phyloP scores from a whole-genome alignment of 176 grass and related monocot species.

The Bonia amplexicaulis region DNA sequence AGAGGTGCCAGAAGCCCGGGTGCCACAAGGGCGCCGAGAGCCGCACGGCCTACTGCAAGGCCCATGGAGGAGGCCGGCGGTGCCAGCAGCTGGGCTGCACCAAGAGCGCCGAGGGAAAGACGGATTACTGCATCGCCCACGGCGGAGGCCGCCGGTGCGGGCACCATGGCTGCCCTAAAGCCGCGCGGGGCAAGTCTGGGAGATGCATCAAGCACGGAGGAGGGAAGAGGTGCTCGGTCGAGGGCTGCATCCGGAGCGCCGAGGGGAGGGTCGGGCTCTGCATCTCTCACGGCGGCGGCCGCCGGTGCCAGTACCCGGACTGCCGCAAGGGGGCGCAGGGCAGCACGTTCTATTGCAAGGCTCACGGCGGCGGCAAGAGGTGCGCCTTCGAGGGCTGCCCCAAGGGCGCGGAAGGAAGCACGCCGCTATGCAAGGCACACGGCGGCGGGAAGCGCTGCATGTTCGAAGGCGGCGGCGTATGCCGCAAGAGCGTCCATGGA shows the following conservation, averaged over 20 bases:
- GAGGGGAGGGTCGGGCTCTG: slow-evolving; percentile 65
- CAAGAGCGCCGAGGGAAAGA: slow-evolving; percentile 76
- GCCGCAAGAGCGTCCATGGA: slow-evolving; percentile 75
- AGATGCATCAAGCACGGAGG: slow-evolving; percentile 79
- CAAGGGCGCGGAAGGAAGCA: slow-evolving; percentile 71
- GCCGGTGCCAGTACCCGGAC: slow-evolving; percentile 60
- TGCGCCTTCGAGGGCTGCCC: slow-evolving; percentile 68
- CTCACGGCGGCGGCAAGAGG: slow-evolving; percentile 61
- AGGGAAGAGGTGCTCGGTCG: slow-evolving; percentile 58
- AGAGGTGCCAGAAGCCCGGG: slow-evolving; percentile 69
- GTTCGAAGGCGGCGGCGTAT: slow-evolving; percentile 58
- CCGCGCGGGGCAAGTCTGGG: slow-evolving; percentile 67
- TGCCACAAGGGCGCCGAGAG: slow-evolving; percentile 76
- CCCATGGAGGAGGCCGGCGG: slow-evolving; percentile 66
- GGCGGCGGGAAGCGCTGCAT: slow-evolving; percentile 71
- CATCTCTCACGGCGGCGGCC: slow-evolving; percentile 77
- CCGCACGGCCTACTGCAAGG: slow-evolving; percentile 69
- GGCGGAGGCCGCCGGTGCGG: slow-evolving; percentile 65
- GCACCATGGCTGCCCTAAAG: slow-evolving; percentile 46
- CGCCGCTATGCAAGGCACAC: slow-evolving; percentile 72
- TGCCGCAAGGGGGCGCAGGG: slow-evolving; percentile 75
- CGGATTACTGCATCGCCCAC: slow-evolving; percentile 76
- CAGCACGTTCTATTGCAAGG: slow-evolving; percentile 70
- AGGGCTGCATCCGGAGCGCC: slow-evolving; percentile 55
- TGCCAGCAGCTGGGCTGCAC: slow-evolving; percentile 70